Conservation (phyloP, 2,329 filamentous ascomycete species). For the Talaromyces sp. region DNA sequence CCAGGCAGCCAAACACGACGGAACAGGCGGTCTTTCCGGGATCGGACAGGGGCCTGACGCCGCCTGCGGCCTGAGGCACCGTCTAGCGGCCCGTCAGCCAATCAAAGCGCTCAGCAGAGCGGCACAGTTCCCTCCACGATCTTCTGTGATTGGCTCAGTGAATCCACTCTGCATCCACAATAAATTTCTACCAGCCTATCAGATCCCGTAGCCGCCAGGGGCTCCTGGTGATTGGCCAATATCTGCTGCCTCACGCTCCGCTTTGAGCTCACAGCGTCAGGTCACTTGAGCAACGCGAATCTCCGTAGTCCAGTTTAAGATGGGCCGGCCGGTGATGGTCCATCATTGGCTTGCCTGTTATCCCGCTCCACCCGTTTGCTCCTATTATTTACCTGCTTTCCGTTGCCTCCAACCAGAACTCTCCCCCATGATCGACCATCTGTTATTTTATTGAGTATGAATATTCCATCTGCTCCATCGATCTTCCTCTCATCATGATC, state of each 20-base stretch:
- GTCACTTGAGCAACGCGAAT: slow-evolving; percentile 4
- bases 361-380: background rate
- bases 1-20: too few species aligned
- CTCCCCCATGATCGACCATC: background rate
- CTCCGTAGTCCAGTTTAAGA: background rate
- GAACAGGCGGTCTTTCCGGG: background rate
- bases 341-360: background rate
- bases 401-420: background rate
- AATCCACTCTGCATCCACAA: background rate
- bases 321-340: background rate
- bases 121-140: background rate
- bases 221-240: background rate
- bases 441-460: too few species aligned
- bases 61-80: background rate
- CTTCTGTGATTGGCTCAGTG: background rate
- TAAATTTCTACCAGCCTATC: background rate
- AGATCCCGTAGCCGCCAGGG: background rate
- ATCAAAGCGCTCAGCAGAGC: background rate
- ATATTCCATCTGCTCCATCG: background rate
- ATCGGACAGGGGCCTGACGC: background rate
- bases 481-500: background rate
- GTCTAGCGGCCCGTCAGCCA: background rate
- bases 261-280: background rate
- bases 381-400: slow-evolving; percentile 5
- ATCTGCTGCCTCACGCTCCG: background rate